These are phyloP conservation scores for Crithidia bombi DNA, from an alignment of 208 protist species.

Conservation along the genomic window DNA sequence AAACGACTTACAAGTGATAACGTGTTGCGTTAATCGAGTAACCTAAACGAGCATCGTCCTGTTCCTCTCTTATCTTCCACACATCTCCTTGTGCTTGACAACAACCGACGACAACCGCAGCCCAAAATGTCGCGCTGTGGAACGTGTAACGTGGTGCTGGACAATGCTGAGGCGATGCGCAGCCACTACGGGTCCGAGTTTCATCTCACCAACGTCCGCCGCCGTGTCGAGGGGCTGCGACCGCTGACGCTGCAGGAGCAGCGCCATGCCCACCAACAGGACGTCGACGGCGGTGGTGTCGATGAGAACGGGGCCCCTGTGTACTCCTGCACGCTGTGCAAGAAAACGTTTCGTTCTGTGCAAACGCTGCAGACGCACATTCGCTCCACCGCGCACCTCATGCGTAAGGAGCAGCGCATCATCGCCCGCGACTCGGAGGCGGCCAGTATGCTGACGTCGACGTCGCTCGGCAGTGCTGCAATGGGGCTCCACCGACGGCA, in stretches of 20 bases:
- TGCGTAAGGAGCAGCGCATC: conserved; percentile 92
- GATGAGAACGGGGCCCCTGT: conserved; percentile 53
- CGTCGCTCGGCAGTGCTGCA: conserved; percentile 85
- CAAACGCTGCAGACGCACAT: conserved; percentile 92
- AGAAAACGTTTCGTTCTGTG: conserved; percentile 88
- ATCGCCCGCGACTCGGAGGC: conserved; percentile 82
- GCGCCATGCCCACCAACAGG: conserved; percentile 28
- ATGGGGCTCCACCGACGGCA: conserved; percentile 89
- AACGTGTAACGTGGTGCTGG: conserved; percentile 76
- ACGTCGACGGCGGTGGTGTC: conserved; percentile 27
- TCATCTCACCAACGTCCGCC: conserved; percentile 85
- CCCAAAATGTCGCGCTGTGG: conserved; percentile 66
- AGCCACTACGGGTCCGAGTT: conserved; percentile 82
- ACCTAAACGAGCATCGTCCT: no score
- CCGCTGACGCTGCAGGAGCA: conserved; percentile 70
- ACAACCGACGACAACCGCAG: background rate
- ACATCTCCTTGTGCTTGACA: no score
- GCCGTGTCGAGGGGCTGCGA: conserved; percentile 81
- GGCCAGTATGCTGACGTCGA: conserved; percentile 80
- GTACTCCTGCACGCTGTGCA: conserved; percentile 91
- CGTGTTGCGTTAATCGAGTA: no score
- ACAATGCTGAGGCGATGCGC: conserved; percentile 50
- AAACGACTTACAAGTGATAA: no score
- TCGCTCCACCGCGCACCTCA: conserved; percentile 89
- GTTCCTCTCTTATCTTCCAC: conserved; percentile 32